Evolutionary conservation across 768 basidiomycete genomes (phyloP), one percentile per base, ranked within the genome.

Genomic region (Xanthoconium stramineum): DNA sequence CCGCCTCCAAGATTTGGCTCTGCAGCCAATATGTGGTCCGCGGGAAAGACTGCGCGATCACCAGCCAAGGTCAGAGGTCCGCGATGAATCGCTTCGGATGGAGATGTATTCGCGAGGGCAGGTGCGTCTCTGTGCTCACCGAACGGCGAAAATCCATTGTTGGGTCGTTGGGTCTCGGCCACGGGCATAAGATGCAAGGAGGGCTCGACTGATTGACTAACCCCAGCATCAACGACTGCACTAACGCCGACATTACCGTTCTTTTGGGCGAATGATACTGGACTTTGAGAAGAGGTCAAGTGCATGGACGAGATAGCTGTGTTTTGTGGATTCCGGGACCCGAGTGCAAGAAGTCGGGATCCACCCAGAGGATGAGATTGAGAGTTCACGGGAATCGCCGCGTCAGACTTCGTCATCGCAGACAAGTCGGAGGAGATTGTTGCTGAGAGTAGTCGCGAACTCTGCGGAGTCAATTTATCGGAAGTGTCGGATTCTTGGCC

Each of bases 91-190:
- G 45, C 13, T 55, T 71, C 70, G 11, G 65, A 49, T 32, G 57
- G 13, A n/a, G 63, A 52, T 17, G 55, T 9, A 10, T 58, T 55
- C n/a, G 53, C 14, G 29, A 61, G 52, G 17, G 43, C 2, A 35
- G 29, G 20, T 5, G 39, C 40, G 10, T 63, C 67, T 46, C 62
- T 62, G 44, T 63, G 68, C 52, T 83, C 83, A 37, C 85, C 83
- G 59, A 85, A 86, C 0, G 83, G 83, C 13, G 79, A 81, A 62
- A 85, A 85, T 17, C 75, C 76, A 29, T 74, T 59, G 47, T 49
- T 57, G 35, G 53, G 19, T 50, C 62, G 57, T 33, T 55, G 43
- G 20, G 52, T 47, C 29, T 67, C 65, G 36, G 54, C 30, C 35
- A 32, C 50, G 14, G 55, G 39, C 11, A 54, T 29, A 29, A 55